A percentile compares a stretch with the other conserved stretches of the same genome.
Conservation (phyloP, 352 stramenopile genomes). For the Lagenidium sp. region DNA sequence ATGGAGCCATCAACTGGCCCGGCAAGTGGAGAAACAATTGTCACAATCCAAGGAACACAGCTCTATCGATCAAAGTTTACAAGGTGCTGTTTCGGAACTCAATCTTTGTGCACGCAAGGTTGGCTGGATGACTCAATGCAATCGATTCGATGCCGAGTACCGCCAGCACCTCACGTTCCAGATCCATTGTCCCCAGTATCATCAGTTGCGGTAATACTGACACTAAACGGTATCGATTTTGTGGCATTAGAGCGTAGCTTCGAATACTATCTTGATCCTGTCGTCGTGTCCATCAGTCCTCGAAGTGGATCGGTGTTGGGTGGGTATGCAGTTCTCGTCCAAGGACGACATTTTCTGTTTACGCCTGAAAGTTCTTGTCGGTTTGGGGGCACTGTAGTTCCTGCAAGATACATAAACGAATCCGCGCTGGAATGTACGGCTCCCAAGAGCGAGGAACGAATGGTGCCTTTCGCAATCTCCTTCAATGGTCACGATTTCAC, state of each 20-base stretch:
- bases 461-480: background rate
- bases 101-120: slow-evolving; percentile 16
- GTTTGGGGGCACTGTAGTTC: background rate
- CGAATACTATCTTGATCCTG: slow-evolving; percentile 40
- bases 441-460: no score
- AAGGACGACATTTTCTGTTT: slow-evolving; percentile 60
- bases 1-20: slow-evolving; percentile 27
- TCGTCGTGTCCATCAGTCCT: slow-evolving; percentile 35
- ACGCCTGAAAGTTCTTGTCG: slow-evolving; percentile 31
- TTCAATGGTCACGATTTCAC: background rate
- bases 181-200: slow-evolving; percentile 5
- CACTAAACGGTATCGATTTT: slow-evolving; percentile 76
- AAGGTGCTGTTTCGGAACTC: slow-evolving; percentile 1
- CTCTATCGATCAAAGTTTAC: slow-evolving; percentile 10
- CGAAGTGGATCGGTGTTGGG: slow-evolving; percentile 29
- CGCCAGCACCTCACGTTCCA: slow-evolving; percentile 14
- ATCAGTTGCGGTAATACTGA: slow-evolving; percentile 40
- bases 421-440: background rate
- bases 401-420: background rate
- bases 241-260: slow-evolving; percentile 30
- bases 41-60: slow-evolving; percentile 22
- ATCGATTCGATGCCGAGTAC: slow-evolving; percentile 26
- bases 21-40: slow-evolving; percentile 16
- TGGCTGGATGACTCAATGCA: slow-evolving; percentile 24
- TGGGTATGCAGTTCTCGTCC: slow-evolving; percentile 44